A percentile compares a stretch with the other conserved stretches of the same genome.
Evolutionary conservation across 495 filamentous ascomycete genomes (phyloP).

Genomic region (Pyronema domesticum): DNA sequence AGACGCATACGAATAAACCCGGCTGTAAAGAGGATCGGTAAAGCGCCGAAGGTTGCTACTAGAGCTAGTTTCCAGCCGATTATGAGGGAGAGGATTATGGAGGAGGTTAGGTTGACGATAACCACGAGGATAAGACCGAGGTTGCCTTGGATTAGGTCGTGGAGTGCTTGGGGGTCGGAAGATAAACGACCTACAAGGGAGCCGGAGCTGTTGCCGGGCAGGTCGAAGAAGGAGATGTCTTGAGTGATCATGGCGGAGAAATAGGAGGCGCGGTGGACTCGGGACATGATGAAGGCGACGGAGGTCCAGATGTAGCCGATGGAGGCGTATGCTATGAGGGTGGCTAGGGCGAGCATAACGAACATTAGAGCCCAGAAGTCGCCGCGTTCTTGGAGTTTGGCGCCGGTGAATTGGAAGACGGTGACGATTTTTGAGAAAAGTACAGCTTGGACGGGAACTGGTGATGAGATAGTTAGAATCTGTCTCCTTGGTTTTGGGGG

Average conservation of each 20-base stretch:
- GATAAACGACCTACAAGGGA: conserved; percentile 30
- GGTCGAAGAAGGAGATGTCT: conserved; percentile 44
- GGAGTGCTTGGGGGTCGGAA: conserved; percentile 10
- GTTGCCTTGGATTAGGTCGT: conserved; percentile 44
- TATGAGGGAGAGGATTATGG: conserved; percentile 34
- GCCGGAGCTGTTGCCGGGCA: conserved; percentile 42
- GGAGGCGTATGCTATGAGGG: conserved; percentile 28
- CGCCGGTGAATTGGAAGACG: conserved; percentile 17
- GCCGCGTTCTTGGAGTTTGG: conserved; percentile 16
- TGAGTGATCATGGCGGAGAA: conserved; percentile 28
- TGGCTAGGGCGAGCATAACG: conserved; percentile 32
- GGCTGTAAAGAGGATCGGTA: conserved; percentile 34
- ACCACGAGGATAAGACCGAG: conserved; percentile 35
- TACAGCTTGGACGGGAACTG: conserved; percentile 27
- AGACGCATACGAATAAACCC: conserved; percentile 39
- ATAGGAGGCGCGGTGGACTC: conserved; percentile 28
- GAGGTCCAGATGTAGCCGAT: conserved; percentile 22
- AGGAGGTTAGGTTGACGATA: conserved; percentile 34
- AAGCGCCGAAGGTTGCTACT: conserved; percentile 34
- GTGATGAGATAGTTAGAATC: no score
- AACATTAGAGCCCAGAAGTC: conserved; percentile 43
- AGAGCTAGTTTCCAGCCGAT: conserved; percentile 46
- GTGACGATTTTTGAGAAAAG: conserved; percentile 24
- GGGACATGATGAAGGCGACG: neutral
- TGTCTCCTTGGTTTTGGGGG: no score